A percentile compares a stretch with the other conserved stretches of the same genome.
These are phyloP conservation scores for Podospora bellae-mahoneyi DNA, from an alignment of 495 filamentous ascomycete genomes.

Conservation along the genomic window DNA sequence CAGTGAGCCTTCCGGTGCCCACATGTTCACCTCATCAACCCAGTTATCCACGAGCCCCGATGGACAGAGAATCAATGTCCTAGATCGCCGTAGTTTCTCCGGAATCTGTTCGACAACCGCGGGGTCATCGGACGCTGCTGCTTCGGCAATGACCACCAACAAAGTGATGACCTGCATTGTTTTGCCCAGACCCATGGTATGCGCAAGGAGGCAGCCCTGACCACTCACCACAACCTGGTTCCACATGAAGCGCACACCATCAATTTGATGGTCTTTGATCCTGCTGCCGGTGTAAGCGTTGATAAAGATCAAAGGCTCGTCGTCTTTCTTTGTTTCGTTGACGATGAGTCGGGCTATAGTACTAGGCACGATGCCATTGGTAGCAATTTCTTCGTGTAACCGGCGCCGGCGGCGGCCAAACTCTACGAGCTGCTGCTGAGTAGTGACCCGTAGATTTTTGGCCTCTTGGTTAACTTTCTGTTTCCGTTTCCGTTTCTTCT, in stretches of 20 bases:
- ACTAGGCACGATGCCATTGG: slow-evolving; percentile 37
- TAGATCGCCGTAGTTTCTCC: slow-evolving; percentile 52
- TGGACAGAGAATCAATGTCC: slow-evolving; percentile 73
- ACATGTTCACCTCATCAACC: slow-evolving; percentile 69
- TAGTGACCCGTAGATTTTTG: slow-evolving; percentile 44
- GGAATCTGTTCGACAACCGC: slow-evolving; percentile 65
- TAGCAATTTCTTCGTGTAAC: slow-evolving; percentile 43
- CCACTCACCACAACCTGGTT: slow-evolving; percentile 60
- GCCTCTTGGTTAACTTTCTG: slow-evolving; percentile 39
- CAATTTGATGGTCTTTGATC: slow-evolving; percentile 57
- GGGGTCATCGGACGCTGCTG: slow-evolving; percentile 56
- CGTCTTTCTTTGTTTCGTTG: slow-evolving; percentile 63
- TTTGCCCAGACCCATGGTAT: slow-evolving; percentile 93
- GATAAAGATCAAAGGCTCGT: slow-evolving; percentile 51
- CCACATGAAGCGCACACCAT: slow-evolving; percentile 88
- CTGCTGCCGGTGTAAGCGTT: slow-evolving; percentile 44
- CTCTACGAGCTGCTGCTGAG: slow-evolving; percentile 42
- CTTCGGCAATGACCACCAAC: slow-evolving; percentile 66
- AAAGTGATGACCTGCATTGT: slow-evolving; percentile 87
- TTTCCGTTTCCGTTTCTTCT: slow-evolving; percentile 50
- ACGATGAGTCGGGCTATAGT: slow-evolving; percentile 58
- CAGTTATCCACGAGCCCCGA: slow-evolving; percentile 76
- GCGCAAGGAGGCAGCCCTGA: slow-evolving; percentile 80
- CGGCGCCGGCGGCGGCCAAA: slow-evolving; percentile 48
- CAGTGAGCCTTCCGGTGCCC: slow-evolving; percentile 56